Evolutionary conservation across 805 yeast species (phyloP).

Genomic region (Ogataea trehalophila): DNA sequence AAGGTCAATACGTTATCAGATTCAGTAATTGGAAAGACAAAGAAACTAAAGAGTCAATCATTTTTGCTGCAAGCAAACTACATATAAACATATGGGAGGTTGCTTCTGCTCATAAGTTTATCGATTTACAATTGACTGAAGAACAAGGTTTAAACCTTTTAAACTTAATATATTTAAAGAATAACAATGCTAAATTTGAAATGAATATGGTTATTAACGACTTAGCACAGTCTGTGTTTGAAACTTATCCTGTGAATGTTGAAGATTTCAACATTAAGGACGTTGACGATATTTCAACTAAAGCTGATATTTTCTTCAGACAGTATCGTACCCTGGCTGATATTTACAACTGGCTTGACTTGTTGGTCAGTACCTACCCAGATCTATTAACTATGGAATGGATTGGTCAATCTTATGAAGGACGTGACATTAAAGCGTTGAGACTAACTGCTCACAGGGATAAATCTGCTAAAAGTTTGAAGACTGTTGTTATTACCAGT

Average conservation of each 20-base stretch:
- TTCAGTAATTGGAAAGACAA: slow-evolving; percentile 28
- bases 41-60: slow-evolving; percentile 15
- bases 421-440: slow-evolving; percentile 62
- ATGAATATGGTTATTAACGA: slow-evolving; percentile 48
- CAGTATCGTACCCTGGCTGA: slow-evolving; percentile 64
- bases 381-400: slow-evolving; percentile 56
- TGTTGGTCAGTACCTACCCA: slow-evolving; percentile 58
- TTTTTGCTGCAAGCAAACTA: slow-evolving; percentile 18
- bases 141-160: slow-evolving; percentile 22
- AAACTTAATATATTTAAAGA: not conserved
- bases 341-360: slow-evolving; percentile 67
- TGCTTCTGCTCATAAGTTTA: slow-evolving; percentile 33
- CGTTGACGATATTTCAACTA: slow-evolving; percentile 2
- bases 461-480: slow-evolving; percentile 32
- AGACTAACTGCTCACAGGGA: slow-evolving; percentile 50
- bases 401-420: slow-evolving; percentile 75
- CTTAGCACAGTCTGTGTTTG: slow-evolving; percentile 50
- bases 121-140: slow-evolving; percentile 39
- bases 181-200: slow-evolving; percentile 16
- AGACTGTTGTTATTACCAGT: slow-evolving; percentile 72
- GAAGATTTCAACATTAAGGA: slow-evolving; percentile 1
- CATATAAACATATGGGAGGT: slow-evolving; percentile 46
- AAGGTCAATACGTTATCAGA: slow-evolving; percentile 41
- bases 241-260: slow-evolving; percentile 41
- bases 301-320: slow-evolving; percentile 57